Evolutionary conservation across 2,329 filamentous ascomycete species (phyloP).

Genomic region (Apiospora sp.): DNA sequence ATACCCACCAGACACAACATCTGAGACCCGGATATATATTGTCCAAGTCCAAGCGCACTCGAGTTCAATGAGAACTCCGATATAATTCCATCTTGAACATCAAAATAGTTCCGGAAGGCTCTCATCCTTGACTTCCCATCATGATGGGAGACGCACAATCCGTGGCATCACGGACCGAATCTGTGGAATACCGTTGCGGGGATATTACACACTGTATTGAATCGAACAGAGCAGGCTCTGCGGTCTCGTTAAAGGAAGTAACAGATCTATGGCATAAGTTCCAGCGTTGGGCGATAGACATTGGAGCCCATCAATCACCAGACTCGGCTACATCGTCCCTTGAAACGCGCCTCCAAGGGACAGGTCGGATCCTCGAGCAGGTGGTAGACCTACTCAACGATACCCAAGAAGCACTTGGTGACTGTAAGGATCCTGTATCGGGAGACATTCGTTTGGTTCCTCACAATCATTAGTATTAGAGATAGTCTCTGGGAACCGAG

Average conservation of each 20-base stretch:
- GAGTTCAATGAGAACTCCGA: no score
- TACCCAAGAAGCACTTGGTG: slow-evolving; percentile 28
- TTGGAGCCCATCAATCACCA: slow-evolving; percentile 26
- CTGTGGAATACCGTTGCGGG: neutral
- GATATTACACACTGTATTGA: neutral
- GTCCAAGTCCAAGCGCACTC: no score
- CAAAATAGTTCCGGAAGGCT: no score
- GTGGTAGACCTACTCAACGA: slow-evolving; percentile 26
- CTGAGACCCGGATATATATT: neutral
- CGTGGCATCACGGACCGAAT: neutral
- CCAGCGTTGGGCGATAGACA: slow-evolving; percentile 29
- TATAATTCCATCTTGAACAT: no score
- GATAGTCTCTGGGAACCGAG: neutral
- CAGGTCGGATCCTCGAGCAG: slow-evolving; percentile 24
- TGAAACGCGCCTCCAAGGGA: slow-evolving; percentile 25
- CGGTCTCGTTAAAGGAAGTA: neutral
- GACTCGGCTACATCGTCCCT: slow-evolving; percentile 27
- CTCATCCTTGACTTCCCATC: neutral
- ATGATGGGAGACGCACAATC: neutral
- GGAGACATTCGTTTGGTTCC: no score
- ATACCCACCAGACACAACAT: neutral
- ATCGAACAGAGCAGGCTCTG: neutral
- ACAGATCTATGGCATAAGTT: slow-evolving; percentile 28
- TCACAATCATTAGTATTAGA: neutral
- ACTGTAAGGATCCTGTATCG: slow-evolving; percentile 30